Base-by-base conservation (phyloP, 306 rosid genomes). In the Astragalus membranaceus region DNA sequence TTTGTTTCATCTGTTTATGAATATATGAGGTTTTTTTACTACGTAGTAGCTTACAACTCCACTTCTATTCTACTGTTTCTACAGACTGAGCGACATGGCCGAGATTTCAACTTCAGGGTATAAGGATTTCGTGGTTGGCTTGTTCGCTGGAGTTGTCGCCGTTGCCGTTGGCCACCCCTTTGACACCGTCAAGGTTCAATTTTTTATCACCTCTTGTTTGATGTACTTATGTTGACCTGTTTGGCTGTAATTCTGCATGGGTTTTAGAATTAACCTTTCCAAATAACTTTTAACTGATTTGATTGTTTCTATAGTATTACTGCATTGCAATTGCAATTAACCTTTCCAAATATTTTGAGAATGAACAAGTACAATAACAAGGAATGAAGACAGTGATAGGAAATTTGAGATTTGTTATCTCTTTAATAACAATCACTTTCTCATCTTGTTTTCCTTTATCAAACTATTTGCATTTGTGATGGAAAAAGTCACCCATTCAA, bases 81-180 rank as follows among this genome's bases (percentile, higher is more conserved):
- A 74, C 29, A 11, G 74, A 61, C 37, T 36, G 68, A 17, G 67
- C 10, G 55, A 16, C 42, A 90, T 90, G 98, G 79, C 32, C 51
- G 88, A 84, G 32, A 75, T 50, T 77, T 72, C 82, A 73, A 15
- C 53, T 54, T 81, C 88, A 14, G 74, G 58, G 26, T 49, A 72
- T 65, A 78, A 78, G 71, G 82, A 78, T 10, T 93, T 86, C 56
- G 70, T 67, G 13, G 75, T 78, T 0, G 78, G 82, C 23, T 67
- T 87, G 56, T 39, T 93, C 53, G 79, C 85, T 6, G 85, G 85
- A 39, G 79, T 79, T 73, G 41, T 82, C 29, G 70, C 77, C 41
- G 85, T 81, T 0, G 80, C 62, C 59, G 69, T 13, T n/a, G n/a
- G n/a, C n/a, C n/a, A n/a, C n/a, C n/a, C n/a, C n/a, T n/a, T n/a